phyloP scores from a whole-genome alignment of 2,329 filamentous ascomycete species.

The Penicillium sp. region DNA sequence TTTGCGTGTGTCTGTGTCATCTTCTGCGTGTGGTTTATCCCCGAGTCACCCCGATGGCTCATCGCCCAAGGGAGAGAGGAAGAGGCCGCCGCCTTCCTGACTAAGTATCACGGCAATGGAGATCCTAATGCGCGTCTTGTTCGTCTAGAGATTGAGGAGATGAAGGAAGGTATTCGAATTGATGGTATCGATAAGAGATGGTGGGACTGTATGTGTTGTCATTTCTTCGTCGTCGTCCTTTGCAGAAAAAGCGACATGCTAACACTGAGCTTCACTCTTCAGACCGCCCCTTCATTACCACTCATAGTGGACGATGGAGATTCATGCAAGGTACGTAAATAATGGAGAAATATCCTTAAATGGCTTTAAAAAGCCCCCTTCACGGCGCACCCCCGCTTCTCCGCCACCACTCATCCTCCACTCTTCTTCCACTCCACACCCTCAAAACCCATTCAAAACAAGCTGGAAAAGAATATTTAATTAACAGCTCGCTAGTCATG shows the following conservation, averaged over 20 bases:
- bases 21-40: constrained; percentile 61
- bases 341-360: too few relatives aligned
- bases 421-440: too few relatives aligned
- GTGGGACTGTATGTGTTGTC: constrained; percentile 46
- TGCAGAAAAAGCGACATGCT: neutral
- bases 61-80: constrained; percentile 25
- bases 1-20: constrained; percentile 60
- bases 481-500: too few relatives aligned
- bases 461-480: too few relatives aligned
- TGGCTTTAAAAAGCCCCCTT: too few relatives aligned
- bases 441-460: too few relatives aligned
- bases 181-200: constrained; percentile 52
- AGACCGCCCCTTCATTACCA: constrained; percentile 48
- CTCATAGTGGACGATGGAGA: constrained; percentile 51
- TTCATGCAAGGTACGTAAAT: constrained; percentile 51
- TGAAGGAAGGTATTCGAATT: constrained; percentile 41
- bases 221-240: neutral
- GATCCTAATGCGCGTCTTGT: constrained; percentile 27
- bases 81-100: constrained; percentile 23
- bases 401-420: too few relatives aligned
- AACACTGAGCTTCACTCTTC: neutral
- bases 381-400: too few relatives aligned
- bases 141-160: constrained; percentile 29
- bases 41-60: constrained; percentile 62
- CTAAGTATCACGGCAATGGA: constrained; percentile 30